These are phyloP conservation scores for Cenchrus purpureus DNA, from an alignment of 176 grass and related monocot species.

Conservation along the genomic window DNA sequence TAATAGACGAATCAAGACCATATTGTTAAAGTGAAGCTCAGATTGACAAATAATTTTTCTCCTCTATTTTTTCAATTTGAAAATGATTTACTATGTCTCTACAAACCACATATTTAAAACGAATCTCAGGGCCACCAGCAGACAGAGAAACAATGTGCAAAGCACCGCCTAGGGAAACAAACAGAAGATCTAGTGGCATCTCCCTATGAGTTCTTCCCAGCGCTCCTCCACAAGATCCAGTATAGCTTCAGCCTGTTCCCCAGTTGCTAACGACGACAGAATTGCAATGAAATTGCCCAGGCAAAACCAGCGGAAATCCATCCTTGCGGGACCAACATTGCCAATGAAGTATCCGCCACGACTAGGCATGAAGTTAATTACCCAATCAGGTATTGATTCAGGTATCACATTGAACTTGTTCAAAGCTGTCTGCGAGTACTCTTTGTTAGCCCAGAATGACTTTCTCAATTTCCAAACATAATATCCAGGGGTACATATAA, in stretches of 20 bases:
- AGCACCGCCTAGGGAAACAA: neutral
- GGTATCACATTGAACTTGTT: constrained; percentile 95
- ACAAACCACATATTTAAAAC: neutral
- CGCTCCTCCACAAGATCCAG: constrained; percentile 78
- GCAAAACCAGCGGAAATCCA: constrained; percentile 93
- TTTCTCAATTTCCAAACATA: too few relatives aligned
- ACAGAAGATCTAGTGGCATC: constrained; percentile 53
- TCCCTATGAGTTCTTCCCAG: constrained; percentile 75
- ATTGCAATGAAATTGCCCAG: constrained; percentile 82
- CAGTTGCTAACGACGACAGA: constrained; percentile 64
- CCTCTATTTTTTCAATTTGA: neutral
- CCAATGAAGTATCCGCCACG: constrained; percentile 82
- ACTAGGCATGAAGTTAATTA: constrained; percentile 83
- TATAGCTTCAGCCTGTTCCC: constrained; percentile 70
- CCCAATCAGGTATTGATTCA: constrained; percentile 78
- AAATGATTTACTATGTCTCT: neutral
- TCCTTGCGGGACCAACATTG: constrained; percentile 75
- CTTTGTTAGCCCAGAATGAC: constrained; percentile 14
- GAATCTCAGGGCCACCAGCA: neutral
- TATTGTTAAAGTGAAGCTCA: neutral
- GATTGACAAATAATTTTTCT: neutral
- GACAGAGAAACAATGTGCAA: neutral
- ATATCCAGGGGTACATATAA: too few relatives aligned
- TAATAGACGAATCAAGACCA: neutral
- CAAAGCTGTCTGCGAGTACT: constrained; percentile 83